Evolutionary conservation across 2,329 filamentous ascomycete species (phyloP), one percentile per base, ranked within the genome.

Genomic region (Colletotrichum sidae): DNA sequence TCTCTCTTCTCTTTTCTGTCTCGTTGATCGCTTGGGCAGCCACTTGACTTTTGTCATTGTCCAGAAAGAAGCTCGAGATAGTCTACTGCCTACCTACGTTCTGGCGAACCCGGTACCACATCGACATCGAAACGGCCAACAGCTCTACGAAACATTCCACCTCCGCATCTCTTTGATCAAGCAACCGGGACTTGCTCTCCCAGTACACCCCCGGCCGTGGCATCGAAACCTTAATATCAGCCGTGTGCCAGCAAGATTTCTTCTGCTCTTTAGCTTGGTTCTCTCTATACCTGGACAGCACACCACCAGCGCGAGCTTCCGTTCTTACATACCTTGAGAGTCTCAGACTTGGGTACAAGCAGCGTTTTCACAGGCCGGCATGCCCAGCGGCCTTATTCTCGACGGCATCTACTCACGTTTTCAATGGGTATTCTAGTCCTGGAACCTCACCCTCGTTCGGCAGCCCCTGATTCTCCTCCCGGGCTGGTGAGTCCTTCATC

Each of bases 361-460:
- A n/a, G 12, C 45, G 52, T 17, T 50, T 17, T 41, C 37, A 35
- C 35, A 47, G 58, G 54, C 52, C 52, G 54, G 49, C 45, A 66
- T 64, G 63, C 53, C 37, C 33, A 49, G 34, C 54, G 49, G 59
- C 54, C n/a, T 50, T 41, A 55, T 39, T n/a, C 3, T 49, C 34
- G 41, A 42, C 59, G 37, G 53, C 53, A 50, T 54, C 53, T 45
- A 37, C 46, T 53, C 49, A 34, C 72, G 70, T 70, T 80, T 75
- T 80, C 84, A 84, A 88, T 87, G 85, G 85, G 84, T 79, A 81
- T 84, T 79, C 74, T 83, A 81, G 78, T 75, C 70, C 72, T 82
- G 77, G 83, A 86, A 73, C 77, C 82, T 75, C 80, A 81, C 74
- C 81, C 79, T 74, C 82, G 79, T 72, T 80, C 83, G 75, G 77